Evolutionary conservation across 441 rosid species (phyloP), one percentile per base, ranked within the genome.

Genomic region (Euphorbia schlechtendalii): DNA sequence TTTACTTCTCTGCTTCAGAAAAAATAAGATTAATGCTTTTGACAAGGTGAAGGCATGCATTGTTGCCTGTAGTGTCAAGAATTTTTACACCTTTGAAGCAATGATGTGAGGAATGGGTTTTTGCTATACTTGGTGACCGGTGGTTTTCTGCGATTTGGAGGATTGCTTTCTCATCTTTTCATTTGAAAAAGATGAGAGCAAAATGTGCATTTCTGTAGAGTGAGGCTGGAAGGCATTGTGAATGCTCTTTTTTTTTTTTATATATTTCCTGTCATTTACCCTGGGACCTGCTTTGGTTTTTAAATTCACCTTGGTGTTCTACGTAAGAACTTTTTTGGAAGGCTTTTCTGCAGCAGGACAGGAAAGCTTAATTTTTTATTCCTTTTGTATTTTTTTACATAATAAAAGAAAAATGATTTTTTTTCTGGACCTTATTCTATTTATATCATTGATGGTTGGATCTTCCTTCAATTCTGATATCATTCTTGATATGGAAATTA

Each of bases 271-370:
- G 10, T 61, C 15, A 61, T 43, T 61, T 15, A 25, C 25, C 45
- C 34, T 13, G 13, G 36, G 53, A 61, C 15, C 32, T n/a, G 7
- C 15, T 30, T 21, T 53, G 13, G 13, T 49, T 34, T 53, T 63
- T 32, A 2, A 6, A 3, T 2, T 32, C 34, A 32, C 6, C 34
- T 32, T 32, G 34, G 34, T 32, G n/a, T n/a, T n/a, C n/a, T n/a
- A n/a, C n/a, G n/a, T n/a, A n/a, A 49, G 28, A 49, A 24, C 36
- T 51, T 28, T 49, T 38, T 63, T 45, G 13, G 20, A 63, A 58
- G 48, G 2, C n/a, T 53, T 27, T 17, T 15, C 24, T 17, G 18
- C 21, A 12, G 22, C 8, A 15, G 36, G 36, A n/a, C 38, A 17
- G 8, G 27, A 20, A 20, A 41, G 49, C 22, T 3, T 0, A n/a